Base-by-base conservation (phyloP, 1,139 yeast species). In the Suhomyces bokatorum region DNA sequence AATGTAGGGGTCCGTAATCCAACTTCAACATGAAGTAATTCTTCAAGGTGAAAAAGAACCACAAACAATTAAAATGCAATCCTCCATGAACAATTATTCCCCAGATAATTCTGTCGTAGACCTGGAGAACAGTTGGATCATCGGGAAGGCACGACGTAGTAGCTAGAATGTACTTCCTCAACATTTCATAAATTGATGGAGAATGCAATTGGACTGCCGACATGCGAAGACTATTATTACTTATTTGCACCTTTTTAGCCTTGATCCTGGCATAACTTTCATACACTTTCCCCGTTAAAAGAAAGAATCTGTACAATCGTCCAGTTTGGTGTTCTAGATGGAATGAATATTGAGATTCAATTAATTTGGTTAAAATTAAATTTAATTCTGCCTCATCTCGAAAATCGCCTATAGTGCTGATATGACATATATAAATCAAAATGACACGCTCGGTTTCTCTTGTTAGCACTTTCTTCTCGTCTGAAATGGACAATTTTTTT, bases 81-180 rank as follows among this genome's bases (percentile, higher is more conserved):
- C 77, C 78, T 10, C 82, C 83, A 44, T 61, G 65, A 45, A 76
- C 51, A 11, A 74, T 37, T 4, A 77, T 48, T 0, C 71, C 73
- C 65, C 73, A 68, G 2, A 75, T 41, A 0, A 78, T 58, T 16
- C 67, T 55, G 37, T 74, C 70, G 43, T 69, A 67, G 0, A 72
- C 45, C 2, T 48, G 40, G 4, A 65, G 48, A 7, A 65, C 54
- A 1, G 58, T 45, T 0, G 72, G 68, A 51, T 77, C 78, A 54
- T 77, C 81, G 1, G 48, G 46, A 0, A 60, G 48, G 44, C 57
- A 60, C 12, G 57, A 36, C 3, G 64, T 52, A 0, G 67, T 46
- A 1, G 72, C 69, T 6, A 64, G 42, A 6, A 72, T 57, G 40
- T 69, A 65, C 43, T 68, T 62, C 17, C 69, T 48, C 3, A 73